Conservation (phyloP, 768 basidiomycete species). For the Boletus insuetus region DNA sequence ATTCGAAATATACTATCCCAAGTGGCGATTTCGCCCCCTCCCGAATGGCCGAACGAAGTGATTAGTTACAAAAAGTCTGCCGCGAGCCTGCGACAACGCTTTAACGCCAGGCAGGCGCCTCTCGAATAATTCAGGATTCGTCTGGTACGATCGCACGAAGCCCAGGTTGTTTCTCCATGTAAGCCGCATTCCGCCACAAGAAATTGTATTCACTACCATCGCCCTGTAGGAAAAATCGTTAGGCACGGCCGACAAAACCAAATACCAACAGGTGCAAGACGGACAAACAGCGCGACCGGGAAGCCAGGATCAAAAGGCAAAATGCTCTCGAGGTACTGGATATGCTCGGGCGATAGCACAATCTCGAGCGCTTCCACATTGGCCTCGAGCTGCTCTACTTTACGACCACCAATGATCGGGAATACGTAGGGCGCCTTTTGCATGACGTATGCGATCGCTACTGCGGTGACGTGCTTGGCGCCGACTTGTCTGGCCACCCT, state of each 20-base stretch:
- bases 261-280: conserved; percentile 8
- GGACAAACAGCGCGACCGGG: conserved; percentile 29
- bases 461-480: conserved; percentile 43
- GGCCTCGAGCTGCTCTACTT: conserved; percentile 47
- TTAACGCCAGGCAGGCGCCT: too few relatives aligned
- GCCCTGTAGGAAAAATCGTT: conserved; percentile 16
- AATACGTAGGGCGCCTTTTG: conserved; percentile 54
- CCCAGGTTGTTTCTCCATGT: conserved; percentile 23
- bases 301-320: conserved; percentile 49
- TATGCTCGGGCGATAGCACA: conserved; percentile 42
- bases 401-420: conserved; percentile 51
- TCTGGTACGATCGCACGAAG: conserved; percentile 4
- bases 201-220: conserved; percentile 23
- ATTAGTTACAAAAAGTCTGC: too few relatives aligned
- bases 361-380: conserved; percentile 53
- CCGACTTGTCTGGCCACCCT: conserved; percentile 51
- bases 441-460: conserved; percentile 47
- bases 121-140: background rate
- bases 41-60: too few relatives aligned
- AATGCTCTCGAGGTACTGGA: conserved; percentile 42
- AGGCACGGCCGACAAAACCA: background rate
- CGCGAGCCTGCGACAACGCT: too few relatives aligned
- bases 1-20: too few relatives aligned
- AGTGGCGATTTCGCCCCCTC: too few relatives aligned
- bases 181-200: conserved; percentile 10